Percentiles rank a stretch among this genome's conserved stretches.
Conservation (phyloP, 2,329 filamentous ascomycete genomes). For the Rugonectria rugulosa region DNA sequence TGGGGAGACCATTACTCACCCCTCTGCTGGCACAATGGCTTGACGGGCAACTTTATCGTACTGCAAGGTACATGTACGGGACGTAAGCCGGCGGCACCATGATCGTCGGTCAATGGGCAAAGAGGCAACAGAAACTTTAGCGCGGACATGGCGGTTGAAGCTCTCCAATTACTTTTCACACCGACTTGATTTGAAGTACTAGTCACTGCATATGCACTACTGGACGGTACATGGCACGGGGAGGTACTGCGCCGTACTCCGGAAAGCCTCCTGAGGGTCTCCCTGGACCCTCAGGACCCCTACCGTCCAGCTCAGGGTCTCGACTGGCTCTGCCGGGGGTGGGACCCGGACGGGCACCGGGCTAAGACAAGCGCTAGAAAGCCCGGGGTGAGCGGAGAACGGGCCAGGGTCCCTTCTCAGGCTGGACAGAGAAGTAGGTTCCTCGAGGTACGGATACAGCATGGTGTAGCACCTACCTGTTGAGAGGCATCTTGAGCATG, state of each 20-base stretch:
- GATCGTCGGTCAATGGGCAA: background rate
- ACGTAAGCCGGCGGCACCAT: background rate
- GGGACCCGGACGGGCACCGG: background rate
- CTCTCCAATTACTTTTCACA: background rate
- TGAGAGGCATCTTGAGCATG: no score
- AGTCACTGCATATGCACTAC: no score
- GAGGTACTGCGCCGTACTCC: no score
- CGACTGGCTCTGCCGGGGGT: background rate
- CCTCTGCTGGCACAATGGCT: slow-evolving; percentile 14
- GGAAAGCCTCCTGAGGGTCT: background rate
- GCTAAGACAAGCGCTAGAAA: background rate
- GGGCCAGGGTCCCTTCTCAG: background rate
- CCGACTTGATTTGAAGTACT: background rate
- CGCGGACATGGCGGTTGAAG: background rate
- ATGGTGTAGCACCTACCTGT: no score
- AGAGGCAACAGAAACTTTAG: background rate
- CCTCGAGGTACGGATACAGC: no score
- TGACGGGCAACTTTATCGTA: no score
- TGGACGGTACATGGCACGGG: background rate
- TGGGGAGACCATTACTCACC: no score
- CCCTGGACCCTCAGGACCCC: background rate
- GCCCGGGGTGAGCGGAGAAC: background rate
- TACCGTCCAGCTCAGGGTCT: background rate
- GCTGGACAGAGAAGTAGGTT: background rate
- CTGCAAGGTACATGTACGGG: background rate